phyloP scores from a whole-genome alignment of 306 rosid species.

The Astragalus membranaceus region DNA sequence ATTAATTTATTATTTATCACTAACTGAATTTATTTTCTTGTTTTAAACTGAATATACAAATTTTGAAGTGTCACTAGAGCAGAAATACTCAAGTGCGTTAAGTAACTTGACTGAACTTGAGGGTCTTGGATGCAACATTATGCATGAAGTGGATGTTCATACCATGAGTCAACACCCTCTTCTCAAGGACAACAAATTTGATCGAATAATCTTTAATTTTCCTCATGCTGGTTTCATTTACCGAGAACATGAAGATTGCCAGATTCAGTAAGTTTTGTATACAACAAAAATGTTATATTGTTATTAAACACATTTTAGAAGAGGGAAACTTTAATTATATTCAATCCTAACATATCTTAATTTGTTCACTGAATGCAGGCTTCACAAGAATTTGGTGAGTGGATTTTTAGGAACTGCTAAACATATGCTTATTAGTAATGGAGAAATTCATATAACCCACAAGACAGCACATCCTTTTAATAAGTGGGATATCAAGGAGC shows the following conservation, averaged over 20 bases:
- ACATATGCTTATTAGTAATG: not conserved
- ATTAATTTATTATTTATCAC: too few relatives aligned
- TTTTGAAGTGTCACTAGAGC: not conserved
- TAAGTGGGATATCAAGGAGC: conserved; percentile 18
- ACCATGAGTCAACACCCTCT: conserved; percentile 1
- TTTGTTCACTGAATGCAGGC: not conserved
- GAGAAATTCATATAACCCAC: conserved; percentile 40
- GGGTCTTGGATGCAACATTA: conserved; percentile 12
- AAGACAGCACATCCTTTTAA: conserved; percentile 25
- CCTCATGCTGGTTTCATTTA: conserved; percentile 30
- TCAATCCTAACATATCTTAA: conserved; percentile 40
- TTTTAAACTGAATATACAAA: not conserved
- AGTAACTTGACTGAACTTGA: conserved; percentile 16
- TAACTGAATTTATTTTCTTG: not conserved
- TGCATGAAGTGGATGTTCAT: conserved; percentile 29
- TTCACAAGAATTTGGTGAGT: conserved; percentile 7
- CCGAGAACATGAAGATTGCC: rapidly evolving
- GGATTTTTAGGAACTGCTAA: conserved; percentile 12
- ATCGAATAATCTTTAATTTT: conserved; percentile 31
- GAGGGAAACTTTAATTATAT: not conserved
- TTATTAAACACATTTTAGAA: too few relatives aligned
- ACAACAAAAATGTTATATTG: too few relatives aligned
- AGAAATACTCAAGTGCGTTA: not conserved
- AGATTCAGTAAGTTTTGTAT: conserved; percentile 15
- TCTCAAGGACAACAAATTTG: not conserved